A percentile compares a stretch with the other conserved stretches of the same genome.
phyloP scores from a whole-genome alignment of 495 filamentous ascomycete species.

The Penicillium cinerascens region DNA sequence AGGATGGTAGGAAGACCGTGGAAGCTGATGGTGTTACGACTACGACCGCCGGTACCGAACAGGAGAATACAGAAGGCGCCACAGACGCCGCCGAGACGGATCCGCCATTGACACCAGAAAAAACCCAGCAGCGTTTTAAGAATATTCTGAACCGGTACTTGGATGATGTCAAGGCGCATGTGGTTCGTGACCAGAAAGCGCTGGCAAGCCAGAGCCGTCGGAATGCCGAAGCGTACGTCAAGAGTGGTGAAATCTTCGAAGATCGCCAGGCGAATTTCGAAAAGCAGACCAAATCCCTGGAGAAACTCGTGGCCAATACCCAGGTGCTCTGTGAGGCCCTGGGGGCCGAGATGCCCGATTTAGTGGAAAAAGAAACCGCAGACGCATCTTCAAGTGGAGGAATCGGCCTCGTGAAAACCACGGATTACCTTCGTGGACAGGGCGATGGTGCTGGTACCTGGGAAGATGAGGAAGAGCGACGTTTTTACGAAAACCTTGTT shows the following conservation, averaged over 20 bases:
- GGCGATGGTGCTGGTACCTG: slow-evolving; percentile 94
- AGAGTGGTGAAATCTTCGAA: slow-evolving; percentile 97
- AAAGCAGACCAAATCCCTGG: slow-evolving; percentile 84
- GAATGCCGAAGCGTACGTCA: slow-evolving; percentile 97
- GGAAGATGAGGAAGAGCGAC: slow-evolving; percentile 97
- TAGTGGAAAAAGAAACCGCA: slow-evolving; percentile 75
- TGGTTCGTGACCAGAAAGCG: slow-evolving; percentile 84
- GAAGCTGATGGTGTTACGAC: slow-evolving; percentile 79
- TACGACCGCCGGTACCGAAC: slow-evolving; percentile 40
- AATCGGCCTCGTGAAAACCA: slow-evolving; percentile 90
- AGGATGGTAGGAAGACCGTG: slow-evolving; percentile 77
- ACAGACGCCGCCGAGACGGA: slow-evolving; percentile 49
- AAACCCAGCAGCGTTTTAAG: slow-evolving; percentile 80
- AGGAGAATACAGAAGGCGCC: slow-evolving; percentile 42
- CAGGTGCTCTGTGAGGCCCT: slow-evolving; percentile 86
- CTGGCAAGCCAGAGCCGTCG: slow-evolving; percentile 79
- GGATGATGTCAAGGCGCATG: slow-evolving; percentile 86
- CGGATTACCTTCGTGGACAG: slow-evolving; percentile 86
- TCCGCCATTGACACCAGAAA: slow-evolving; percentile 66
- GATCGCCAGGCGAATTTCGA: slow-evolving; percentile 96
- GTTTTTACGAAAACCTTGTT: slow-evolving; percentile 95
- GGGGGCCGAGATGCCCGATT: slow-evolving; percentile 89
- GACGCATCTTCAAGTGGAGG: slow-evolving; percentile 61
- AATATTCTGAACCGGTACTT: slow-evolving; percentile 88
- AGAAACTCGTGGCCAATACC: slow-evolving; percentile 85